Base-by-base conservation (phyloP, 768 basidiomycete genomes). In the Podaxis pistillaris region DNA sequence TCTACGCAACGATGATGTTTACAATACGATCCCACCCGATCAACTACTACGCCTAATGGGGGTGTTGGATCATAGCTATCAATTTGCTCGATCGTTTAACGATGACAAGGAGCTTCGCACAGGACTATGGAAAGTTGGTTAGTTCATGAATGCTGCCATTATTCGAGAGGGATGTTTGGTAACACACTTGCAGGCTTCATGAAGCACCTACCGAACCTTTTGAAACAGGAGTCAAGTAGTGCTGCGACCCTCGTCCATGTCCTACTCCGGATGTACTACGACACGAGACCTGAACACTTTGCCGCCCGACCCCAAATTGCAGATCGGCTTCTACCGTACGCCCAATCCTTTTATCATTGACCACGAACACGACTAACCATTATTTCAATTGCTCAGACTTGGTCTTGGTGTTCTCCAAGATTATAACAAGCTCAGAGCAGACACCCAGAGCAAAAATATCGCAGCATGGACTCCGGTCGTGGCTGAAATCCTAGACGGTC, bases 41-140 rank as follows among this genome's bases (percentile, higher is more conserved):
- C 94, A 98, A 69, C 79, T 99, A 12, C 80, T 99, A 64, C 87
- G 91, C 41, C 81, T 99, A 74, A 97, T 98, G 93, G 90, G 91
- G 40, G 93, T 96, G 19, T 83, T 99, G 57, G 94, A 97, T 73
- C 94, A 98, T 68, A 96, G 94, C 68, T 99, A 98, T 78, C 93
- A 94, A 71, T 99, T 99, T 69, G 97, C 97, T 11, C 86, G 96
- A 61, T 86, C 88, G 75, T 99, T 99, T 80, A 99, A 99, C 71
- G 97, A 97, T 56, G 95, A 98, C 74, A 97, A 96, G 78, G 97
- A 98, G 54, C 82, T 99, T 37, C 85, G 97, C 13, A 98, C 94
- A 51, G 95, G 93, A 3, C 79, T 99, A 61, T 99, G 97, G 97
- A 98, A 96, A 97, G 97, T 98, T 69, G 96, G 96, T 94, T 65